Evolutionary conservation across 2,329 filamentous ascomycete genomes (phyloP).

Genomic region (Penicillium sp.): DNA sequence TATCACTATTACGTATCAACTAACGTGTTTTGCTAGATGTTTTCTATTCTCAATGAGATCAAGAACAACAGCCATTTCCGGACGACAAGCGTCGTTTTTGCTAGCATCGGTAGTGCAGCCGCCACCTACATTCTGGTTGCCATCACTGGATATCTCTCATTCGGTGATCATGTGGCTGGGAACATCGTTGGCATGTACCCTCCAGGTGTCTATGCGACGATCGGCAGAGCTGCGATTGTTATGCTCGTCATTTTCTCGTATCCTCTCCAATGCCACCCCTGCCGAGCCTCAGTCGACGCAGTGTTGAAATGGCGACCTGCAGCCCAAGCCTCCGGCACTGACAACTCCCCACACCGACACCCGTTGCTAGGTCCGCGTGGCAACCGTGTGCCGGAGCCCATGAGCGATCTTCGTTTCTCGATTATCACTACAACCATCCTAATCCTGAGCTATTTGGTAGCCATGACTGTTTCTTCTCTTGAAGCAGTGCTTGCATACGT

Average conservation of each 20-base stretch:
- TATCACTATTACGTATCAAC: background rate
- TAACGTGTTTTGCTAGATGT: conserved; percentile 66
- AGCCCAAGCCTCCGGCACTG: conserved; percentile 35
- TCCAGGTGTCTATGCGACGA: conserved; percentile 77
- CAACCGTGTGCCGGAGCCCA: conserved; percentile 55
- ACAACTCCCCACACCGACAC: conserved; percentile 44
- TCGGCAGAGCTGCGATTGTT: conserved; percentile 93
- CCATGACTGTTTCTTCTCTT: conserved; percentile 85
- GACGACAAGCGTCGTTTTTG: conserved; percentile 73
- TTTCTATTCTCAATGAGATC: conserved; percentile 96
- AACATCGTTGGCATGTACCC: conserved; percentile 94
- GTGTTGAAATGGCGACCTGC: conserved; percentile 86
- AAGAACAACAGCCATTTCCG: conserved; percentile 75
- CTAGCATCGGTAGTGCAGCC: conserved; percentile 86
- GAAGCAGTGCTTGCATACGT: conserved; percentile 94
- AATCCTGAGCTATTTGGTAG: conserved; percentile 77
- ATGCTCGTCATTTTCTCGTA: conserved; percentile 95
- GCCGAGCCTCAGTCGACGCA: conserved; percentile 89
- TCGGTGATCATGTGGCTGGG: conserved; percentile 81
- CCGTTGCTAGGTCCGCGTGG: conserved; percentile 41
- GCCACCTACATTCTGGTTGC: conserved; percentile 86
- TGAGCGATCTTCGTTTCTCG: conserved; percentile 86
- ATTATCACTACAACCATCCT: conserved; percentile 84
- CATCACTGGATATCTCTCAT: conserved; percentile 92
- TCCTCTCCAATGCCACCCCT: conserved; percentile 92